These are phyloP conservation scores for Suillus brevipes DNA, from an alignment of 768 basidiomycete species.

Conservation along the genomic window DNA sequence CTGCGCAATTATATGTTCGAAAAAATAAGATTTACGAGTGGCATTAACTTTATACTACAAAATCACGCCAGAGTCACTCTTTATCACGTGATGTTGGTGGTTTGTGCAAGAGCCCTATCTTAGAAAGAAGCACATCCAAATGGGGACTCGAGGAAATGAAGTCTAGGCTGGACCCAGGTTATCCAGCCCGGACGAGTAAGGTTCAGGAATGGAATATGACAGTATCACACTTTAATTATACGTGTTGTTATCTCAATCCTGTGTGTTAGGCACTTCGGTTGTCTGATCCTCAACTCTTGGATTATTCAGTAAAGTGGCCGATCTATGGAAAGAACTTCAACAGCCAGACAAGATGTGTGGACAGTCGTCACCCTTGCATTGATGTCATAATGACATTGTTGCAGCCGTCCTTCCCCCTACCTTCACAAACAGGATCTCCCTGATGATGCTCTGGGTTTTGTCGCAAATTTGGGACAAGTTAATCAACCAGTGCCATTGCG, in stretches of 20 bases:
- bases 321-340: conserved; percentile 84
- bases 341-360: not conserved
- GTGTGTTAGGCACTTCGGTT: conserved; percentile 61
- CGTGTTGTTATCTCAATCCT: conserved; percentile 12
- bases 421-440: not conserved
- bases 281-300: conserved; percentile 64
- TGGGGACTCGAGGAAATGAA: no score
- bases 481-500: not conserved
- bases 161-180: no score
- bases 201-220: no score
- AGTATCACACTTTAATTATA: conserved; percentile 8
- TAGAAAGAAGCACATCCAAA: no score
- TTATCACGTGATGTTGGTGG: no score
- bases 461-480: not conserved
- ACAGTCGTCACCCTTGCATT: not conserved
- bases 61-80: no score
- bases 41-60: no score
- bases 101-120: no score
- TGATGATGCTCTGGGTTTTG: not conserved
- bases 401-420: not conserved
- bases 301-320: conserved; percentile 81
- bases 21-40: no score
- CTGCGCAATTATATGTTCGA: no score
- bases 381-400: not conserved
- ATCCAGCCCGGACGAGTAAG: no score